phyloP scores from a whole-genome alignment of 441 rosid genomes.

The Sinapis alba region DNA sequence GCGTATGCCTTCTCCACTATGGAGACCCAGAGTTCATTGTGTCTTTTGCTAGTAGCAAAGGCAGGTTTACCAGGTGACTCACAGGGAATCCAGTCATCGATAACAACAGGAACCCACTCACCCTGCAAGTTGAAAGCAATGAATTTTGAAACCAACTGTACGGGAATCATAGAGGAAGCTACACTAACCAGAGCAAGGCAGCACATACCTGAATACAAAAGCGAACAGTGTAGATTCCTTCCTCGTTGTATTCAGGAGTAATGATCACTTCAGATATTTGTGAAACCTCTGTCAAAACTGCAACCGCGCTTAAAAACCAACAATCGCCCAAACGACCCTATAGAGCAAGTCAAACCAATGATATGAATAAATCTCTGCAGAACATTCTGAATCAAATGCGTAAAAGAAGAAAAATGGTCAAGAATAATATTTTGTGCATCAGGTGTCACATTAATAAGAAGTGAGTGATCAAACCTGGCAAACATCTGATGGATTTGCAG shows the following conservation, averaged over 20 bases:
- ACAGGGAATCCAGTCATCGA: constrained; percentile 99
- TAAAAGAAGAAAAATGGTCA: neutral
- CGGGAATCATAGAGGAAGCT: constrained; percentile 19
- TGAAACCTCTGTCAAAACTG: constrained; percentile 95
- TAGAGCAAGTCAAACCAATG: constrained; percentile 35
- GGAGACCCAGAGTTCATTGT: constrained; percentile 98
- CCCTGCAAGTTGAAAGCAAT: constrained; percentile 62
- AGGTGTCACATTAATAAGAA: neutral
- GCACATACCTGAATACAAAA: constrained; percentile 97
- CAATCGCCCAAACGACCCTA: constrained; percentile 99
- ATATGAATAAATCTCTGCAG: constrained; percentile 14
- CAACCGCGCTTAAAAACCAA: constrained; percentile 99
- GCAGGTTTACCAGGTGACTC: constrained; percentile 97
- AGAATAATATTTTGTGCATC: constrained; percentile 15
- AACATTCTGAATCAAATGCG: constrained; percentile 4
- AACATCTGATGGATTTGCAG: constrained; percentile 98
- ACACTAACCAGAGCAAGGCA: constrained; percentile 20
- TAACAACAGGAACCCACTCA: constrained; percentile 99
- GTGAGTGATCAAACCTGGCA: constrained; percentile 76
- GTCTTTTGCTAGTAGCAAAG: constrained; percentile 96
- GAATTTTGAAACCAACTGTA: neutral
- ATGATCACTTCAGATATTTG: constrained; percentile 96
- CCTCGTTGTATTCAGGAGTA: constrained; percentile 98
- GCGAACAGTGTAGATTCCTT: constrained; percentile 99
- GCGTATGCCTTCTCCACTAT: constrained; percentile 98